Evolutionary conservation across 257 asterid species (phyloP).

Genomic region (Dorcoceras hygrometricum): DNA sequence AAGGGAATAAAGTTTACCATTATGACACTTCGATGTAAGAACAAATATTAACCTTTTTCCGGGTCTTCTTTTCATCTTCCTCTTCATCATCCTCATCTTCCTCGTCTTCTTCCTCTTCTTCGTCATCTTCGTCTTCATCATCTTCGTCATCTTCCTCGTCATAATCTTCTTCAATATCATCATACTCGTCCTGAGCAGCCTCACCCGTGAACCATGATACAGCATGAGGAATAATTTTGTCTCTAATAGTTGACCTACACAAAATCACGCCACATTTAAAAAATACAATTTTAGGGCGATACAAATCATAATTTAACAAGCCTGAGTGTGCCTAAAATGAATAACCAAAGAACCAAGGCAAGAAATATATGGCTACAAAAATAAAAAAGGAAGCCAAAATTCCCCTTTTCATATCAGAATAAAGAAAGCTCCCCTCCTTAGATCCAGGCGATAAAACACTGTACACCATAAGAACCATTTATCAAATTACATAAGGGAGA

Average conservation of each 20-base stretch:
- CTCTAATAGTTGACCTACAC: slow-evolving; percentile 77
- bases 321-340: background rate
- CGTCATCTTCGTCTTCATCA: slow-evolving; percentile 22
- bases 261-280: background rate
- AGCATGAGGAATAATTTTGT: slow-evolving; percentile 84
- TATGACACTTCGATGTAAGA: background rate
- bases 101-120: slow-evolving; percentile 30
- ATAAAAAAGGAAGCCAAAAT: background rate
- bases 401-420: background rate
- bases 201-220: slow-evolving; percentile 97
- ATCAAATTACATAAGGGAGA: background rate
- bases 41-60: background rate
- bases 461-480: background rate
- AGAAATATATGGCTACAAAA: background rate
- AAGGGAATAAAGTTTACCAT: background rate
- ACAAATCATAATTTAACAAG: background rate
- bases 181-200: slow-evolving; percentile 64
- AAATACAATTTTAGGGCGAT: too few relatives aligned
- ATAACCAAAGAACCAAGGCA: background rate
- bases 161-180: slow-evolving; percentile 56
- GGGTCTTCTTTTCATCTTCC: background rate
- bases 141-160: slow-evolving; percentile 19
- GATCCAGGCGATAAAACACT: background rate
- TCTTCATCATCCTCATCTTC: slow-evolving; percentile 31
- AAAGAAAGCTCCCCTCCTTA: background rate